Base-by-base conservation (phyloP, 163 green algal species). In the Chlamydomonas reinhardtii region DNA sequence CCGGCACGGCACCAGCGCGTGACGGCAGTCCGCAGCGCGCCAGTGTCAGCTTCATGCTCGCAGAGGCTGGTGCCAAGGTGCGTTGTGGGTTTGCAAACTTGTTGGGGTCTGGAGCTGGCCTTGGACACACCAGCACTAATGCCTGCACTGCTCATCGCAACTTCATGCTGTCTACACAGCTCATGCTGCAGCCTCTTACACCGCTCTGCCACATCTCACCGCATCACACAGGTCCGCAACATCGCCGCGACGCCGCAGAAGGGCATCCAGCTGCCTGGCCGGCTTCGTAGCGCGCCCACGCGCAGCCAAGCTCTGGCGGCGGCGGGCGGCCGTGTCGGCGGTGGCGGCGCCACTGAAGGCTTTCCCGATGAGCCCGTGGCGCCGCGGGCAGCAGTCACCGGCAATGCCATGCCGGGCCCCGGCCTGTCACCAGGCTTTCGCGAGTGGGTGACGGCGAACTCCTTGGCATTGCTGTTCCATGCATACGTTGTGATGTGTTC, bases 201-300 rank as follows among this genome's bases (percentile, higher is more conserved):
- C 39, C 39, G 39, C 39, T 48, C 39, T 48, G 39, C 39, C 39
- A 8, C 39, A 5, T 48, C 39, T 5, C 39, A n/a, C n/a, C n/a
- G n/a, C n/a, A 29, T 31, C 32, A n/a, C 19, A 5, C 65, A 76
- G 65, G 77, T 84, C 2, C 77, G 77, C 6, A 56, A 31, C 52
- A 19, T 76, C 43, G 52, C 48, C 11, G 65, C 77, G 48, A 84
- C 56, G n/a, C 77, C 77, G 8, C 77, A 84, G 48, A 84, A 76
- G 66, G 77, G 77, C 65, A 37, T 84, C 35, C 77, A 84, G 65
- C 66, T 84, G 66, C 68, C 77, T 2, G n/a, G 66, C 19, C 39
- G 66, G 9, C 77, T 61, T 43, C 77, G 77, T 3, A 17, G 59
- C 20, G 59, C 59, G 25, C 27, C 62, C 48, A 56, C 65, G 65